phyloP scores from a whole-genome alignment of 1,284 basidiomycete genomes.

The Paramarasmius palmivorus region DNA sequence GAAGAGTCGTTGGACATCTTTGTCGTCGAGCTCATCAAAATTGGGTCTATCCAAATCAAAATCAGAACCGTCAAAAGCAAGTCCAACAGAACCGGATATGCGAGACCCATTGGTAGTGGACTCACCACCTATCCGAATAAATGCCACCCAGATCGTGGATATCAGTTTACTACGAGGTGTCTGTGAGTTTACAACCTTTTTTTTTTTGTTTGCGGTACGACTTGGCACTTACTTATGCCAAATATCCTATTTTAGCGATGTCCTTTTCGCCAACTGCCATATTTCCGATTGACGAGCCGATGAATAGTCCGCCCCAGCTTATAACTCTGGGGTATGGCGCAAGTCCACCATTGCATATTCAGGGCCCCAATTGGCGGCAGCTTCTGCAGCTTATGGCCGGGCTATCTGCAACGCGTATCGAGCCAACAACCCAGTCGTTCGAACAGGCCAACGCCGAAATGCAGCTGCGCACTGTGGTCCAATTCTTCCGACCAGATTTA shows the following conservation, averaged over 20 bases:
- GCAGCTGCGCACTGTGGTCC: conserved; percentile 68
- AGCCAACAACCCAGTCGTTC: conserved; percentile 67
- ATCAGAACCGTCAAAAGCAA: too few relatives aligned
- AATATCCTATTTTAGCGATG: conserved; percentile 45
- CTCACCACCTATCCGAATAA: conserved; percentile 25
- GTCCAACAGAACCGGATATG: conserved; percentile 12
- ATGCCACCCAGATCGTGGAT: conserved; percentile 61
- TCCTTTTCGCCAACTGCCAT: conserved; percentile 64
- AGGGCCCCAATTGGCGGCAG: conserved; percentile 71
- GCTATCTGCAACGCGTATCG: conserved; percentile 65
- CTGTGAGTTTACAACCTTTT: conserved; percentile 49
- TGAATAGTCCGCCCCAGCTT: conserved; percentile 67
- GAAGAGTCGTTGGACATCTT: too few relatives aligned
- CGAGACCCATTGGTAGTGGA: background rate
- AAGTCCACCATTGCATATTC: conserved; percentile 66
- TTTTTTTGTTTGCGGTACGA: conserved; percentile 16
- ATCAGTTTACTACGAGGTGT: conserved; percentile 59
- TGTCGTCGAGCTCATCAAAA: background rate
- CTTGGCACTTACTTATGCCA: background rate
- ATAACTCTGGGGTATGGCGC: conserved; percentile 70
- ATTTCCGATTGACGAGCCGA: conserved; percentile 41
- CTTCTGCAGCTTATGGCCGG: conserved; percentile 72
- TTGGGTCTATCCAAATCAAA: too few relatives aligned
- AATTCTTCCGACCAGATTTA: conserved; percentile 72
- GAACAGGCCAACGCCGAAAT: conserved; percentile 56